A percentile compares a stretch with the other conserved stretches of the same genome.
These are phyloP conservation scores for Hibiscus trionum DNA, from an alignment of 345 rosid genomes.

Conservation along the genomic window DNA sequence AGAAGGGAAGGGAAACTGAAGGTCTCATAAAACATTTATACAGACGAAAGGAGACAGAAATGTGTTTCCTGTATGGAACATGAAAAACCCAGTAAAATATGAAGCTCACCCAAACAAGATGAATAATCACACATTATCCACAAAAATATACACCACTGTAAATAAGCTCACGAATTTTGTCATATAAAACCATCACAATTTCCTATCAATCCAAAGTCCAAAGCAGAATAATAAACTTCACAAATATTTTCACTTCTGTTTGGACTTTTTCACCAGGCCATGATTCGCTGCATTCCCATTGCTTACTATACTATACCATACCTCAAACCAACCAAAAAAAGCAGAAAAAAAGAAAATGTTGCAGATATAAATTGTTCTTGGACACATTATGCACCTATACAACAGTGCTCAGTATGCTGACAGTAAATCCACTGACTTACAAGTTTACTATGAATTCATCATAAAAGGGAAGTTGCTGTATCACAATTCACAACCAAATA, in stretches of 20 bases:
- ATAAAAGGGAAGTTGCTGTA: not conserved
- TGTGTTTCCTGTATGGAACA: no score
- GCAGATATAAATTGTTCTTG: not conserved
- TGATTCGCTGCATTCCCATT: not conserved
- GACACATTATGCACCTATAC: not conserved
- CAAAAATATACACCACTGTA: no score
- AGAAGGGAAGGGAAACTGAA: no score
- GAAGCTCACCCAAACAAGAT: no score
- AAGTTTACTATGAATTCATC: not conserved
- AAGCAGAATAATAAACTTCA: not conserved
- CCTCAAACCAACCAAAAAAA: not conserved
- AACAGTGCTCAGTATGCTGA: not conserved
- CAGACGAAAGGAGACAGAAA: no score
- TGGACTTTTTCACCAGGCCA: not conserved
- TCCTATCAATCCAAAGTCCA: not conserved
- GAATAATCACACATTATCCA: no score
- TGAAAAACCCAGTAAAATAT: no score
- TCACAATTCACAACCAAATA: not conserved
- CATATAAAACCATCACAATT: not conserved
- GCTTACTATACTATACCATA: not conserved
- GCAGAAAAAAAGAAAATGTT: no score
- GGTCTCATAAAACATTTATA: no score
- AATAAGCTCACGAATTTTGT: not conserved
- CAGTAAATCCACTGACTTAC: not conserved
- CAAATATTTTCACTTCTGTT: not conserved